Evolutionary conservation across 2,329 filamentous ascomycete genomes (phyloP), one percentile per base, ranked within the genome.

Genomic region (Scleromitrula shiraiana): DNA sequence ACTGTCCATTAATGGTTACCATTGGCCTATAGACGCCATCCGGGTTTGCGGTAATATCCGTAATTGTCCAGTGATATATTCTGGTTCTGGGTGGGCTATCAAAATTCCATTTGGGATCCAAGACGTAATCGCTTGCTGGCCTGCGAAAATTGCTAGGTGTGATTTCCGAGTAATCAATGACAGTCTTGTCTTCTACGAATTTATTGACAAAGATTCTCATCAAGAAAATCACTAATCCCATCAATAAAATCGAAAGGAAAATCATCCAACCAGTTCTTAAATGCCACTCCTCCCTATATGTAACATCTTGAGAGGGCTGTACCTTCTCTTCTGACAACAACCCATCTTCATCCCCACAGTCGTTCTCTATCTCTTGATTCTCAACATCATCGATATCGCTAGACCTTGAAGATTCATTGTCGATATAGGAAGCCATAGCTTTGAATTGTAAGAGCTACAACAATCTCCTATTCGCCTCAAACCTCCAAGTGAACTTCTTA

Each of bases 1-100:
- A 89, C 60, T 83, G 71, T 29, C 80, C 80, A 60, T 91, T 88
- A 66, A 88, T 85, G 30, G 82, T 77, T 44, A 88, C 76, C 70
- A 83, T 76, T 7, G 69, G 72, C 17, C 74, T 70, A 36, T 65
- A 70, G 17, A 80, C 64, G 3, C 76, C 81, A 56, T 85, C 78
- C 0, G 81, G 82, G 45, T 79, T 81, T 35, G 77, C 70, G 0
- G 70, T 66, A 26, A 74, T 74, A 51, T 83, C 77, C 8, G 66
- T 61, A 24, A 86, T 74, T 0, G 68, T 75, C 80, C 80, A 85
- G 51, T 73, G 65, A 57, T 80, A 82, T 53, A 77, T 72, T 55
- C 82, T 71, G 2, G 69, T 71, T 14, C 69, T 70, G 0, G 74
- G 70, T 3, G 68, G 55, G 0, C 75, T 71, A 15, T 67, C 38